A percentile compares a stretch with the other conserved stretches of the same genome.
phyloP scores from a whole-genome alignment of 108 stramenopile genomes.

The Chaetoceros muelleri region DNA sequence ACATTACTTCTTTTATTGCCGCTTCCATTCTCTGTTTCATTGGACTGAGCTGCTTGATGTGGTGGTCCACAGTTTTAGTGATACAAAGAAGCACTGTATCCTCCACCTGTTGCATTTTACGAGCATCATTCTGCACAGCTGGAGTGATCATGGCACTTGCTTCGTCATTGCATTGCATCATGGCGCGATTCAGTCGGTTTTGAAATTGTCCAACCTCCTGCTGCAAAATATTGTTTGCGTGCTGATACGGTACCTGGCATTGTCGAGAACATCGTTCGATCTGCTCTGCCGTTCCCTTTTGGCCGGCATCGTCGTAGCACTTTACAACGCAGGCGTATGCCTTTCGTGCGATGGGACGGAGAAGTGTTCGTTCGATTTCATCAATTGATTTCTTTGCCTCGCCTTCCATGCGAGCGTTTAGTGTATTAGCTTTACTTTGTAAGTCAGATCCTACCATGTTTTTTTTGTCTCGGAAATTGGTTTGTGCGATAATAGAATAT shows the following conservation, averaged over 20 bases:
- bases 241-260: conserved; percentile 72
- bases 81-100: conserved; percentile 54
- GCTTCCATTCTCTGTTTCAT: conserved; percentile 55
- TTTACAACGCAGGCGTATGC: conserved; percentile 51
- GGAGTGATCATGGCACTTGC: conserved; percentile 65
- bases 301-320: conserved; percentile 66
- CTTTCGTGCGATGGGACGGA: conserved; percentile 51
- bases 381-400: conserved; percentile 45
- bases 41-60: conserved; percentile 56
- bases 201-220: conserved; percentile 77
- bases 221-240: conserved; percentile 46
- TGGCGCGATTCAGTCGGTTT: conserved; percentile 66
- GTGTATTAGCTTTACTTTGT: conserved; percentile 58
- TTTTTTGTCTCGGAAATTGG: no score
- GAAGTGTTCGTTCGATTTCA: conserved; percentile 39
- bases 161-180: conserved; percentile 79
- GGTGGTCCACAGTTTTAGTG: conserved; percentile 51
- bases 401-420: conserved; percentile 65
- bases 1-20: not conserved
- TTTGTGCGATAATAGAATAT: no score
- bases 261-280: conserved; percentile 57
- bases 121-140: conserved; percentile 55
- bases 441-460: conserved; percentile 45
- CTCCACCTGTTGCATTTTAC: conserved; percentile 56
- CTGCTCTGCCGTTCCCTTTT: conserved; percentile 45